Evolutionary conservation across 495 filamentous ascomycete genomes (phyloP), one percentile per base, ranked within the genome.

Genomic region (Penicillium salamii): DNA sequence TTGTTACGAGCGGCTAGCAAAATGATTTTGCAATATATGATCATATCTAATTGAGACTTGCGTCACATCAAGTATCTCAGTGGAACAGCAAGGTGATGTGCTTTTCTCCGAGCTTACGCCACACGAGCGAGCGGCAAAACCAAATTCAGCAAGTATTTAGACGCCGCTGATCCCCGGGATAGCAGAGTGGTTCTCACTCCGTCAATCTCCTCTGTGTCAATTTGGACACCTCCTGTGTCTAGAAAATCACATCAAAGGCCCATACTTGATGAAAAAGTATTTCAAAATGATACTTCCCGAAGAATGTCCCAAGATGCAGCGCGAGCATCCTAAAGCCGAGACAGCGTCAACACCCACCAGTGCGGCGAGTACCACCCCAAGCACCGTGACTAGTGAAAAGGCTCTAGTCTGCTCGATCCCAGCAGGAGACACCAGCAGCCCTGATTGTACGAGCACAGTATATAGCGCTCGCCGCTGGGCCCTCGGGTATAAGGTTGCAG

Each of bases 391-490:
- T 7, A 31, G 28, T 31, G 28, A 31, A 31, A 31, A 31, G 28
- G 13, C 28, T 7, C 28, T 31, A 13, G 28, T 31, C 6, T 31
- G 7, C 28, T 31, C 13, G 6, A 31, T 13, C 28, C 28, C 28
- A 31, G 28, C 13, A 7, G 28, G 7, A 31, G 28, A 31, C 13
- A 31, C 28, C 28, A 31, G 28, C n/a, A n/a, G n/a, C n/a, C 28
- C 28, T 31, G 28, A 31, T 13, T 31, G 28, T 13, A 13, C 28
- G 7, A 31, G 28, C 13, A 7, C 28, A 31, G 28, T 13, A 31
- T 20, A 24, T 31, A 24, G 43, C 8, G 43, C 43, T 21, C 43
- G 44, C 19, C 12, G n/a, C 44, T 46, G 44, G 44, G 18, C 8
- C 17, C 6, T 18, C 2, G 17, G 11, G 15, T 20, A 13, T 5